phyloP scores from a whole-genome alignment of 768 basidiomycete genomes.

The Leccinum obscurum region DNA sequence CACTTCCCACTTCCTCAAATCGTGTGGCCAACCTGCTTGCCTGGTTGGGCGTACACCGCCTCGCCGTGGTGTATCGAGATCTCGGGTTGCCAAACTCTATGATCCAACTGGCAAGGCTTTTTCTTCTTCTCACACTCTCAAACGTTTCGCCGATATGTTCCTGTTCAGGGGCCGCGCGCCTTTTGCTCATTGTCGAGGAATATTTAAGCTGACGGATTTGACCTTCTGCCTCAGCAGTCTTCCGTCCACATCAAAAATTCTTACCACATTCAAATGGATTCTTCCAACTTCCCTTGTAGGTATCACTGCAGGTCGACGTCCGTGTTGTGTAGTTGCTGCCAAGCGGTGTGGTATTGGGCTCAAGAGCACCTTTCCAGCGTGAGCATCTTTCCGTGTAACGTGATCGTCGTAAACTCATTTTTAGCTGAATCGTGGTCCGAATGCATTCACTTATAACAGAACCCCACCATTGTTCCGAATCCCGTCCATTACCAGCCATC shows the following conservation, averaged over 20 bases:
- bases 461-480: not conserved
- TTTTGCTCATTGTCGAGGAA: slow-evolving; percentile 19
- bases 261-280: not conserved
- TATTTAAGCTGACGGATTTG: slow-evolving; percentile 18
- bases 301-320: slow-evolving; percentile 72
- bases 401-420: slow-evolving; percentile 18
- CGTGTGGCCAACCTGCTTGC: slow-evolving; percentile 9
- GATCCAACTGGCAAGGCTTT: not conserved
- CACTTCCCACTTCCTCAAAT: not conserved
- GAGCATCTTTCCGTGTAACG: slow-evolving; percentile 27
- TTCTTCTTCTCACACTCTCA: slow-evolving; percentile 9
- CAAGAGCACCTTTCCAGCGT: slow-evolving; percentile 74
- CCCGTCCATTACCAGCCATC: not conserved
- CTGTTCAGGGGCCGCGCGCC: slow-evolving; percentile 10
- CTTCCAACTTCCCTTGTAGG: slow-evolving; percentile 42
- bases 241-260: slow-evolving; percentile 8
- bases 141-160: slow-evolving; percentile 6
- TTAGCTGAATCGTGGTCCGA: not conserved
- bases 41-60: slow-evolving; percentile 24
- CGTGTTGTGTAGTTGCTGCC: slow-evolving; percentile 89
- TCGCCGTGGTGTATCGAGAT: slow-evolving; percentile 16
- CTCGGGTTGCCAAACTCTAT: slow-evolving; percentile 16
- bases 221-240: slow-evolving; percentile 9
- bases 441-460: not conserved
- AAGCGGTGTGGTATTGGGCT: slow-evolving; percentile 77